These are phyloP conservation scores for Tylopilus balloui DNA, from an alignment of 768 basidiomycete genomes.

Conservation along the genomic window DNA sequence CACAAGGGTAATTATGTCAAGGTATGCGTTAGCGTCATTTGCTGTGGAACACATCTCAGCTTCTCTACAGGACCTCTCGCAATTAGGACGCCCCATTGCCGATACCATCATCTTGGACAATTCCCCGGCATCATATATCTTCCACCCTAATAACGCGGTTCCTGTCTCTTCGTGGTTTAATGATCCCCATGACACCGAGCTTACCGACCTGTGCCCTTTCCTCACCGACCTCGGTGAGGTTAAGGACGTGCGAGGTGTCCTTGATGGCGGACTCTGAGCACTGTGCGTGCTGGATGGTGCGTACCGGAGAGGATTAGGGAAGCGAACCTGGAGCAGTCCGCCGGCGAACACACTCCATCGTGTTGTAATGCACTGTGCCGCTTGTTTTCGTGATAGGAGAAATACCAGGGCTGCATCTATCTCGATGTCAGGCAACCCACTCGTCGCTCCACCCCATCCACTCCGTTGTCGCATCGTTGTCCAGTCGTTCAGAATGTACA, in stretches of 20 bases:
- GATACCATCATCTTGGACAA: constrained; percentile 99
- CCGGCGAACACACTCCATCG: constrained; percentile 21
- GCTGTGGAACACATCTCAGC: not conserved
- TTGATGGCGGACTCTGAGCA: constrained; percentile 75
- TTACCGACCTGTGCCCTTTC: constrained; percentile 94
- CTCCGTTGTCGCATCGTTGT: constrained; percentile 4
- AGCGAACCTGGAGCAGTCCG: constrained; percentile 14
- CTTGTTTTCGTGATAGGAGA: constrained; percentile 28
- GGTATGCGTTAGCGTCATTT: constrained; percentile 43
- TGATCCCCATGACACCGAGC: constrained; percentile 95
- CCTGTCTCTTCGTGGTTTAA: constrained; percentile 99
- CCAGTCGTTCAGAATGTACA: constrained; percentile 16
- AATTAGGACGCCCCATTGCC: constrained; percentile 88
- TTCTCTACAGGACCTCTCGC: constrained; percentile 84
- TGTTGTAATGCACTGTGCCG: constrained; percentile 28
- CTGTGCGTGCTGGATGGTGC: constrained; percentile 18
- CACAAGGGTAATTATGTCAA: constrained; percentile 99
- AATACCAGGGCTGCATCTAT: constrained; percentile 27
- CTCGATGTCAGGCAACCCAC: constrained; percentile 8
- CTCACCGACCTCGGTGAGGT: constrained; percentile 80
- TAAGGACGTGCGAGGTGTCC: constrained; percentile 86
- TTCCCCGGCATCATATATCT: constrained; percentile 98
- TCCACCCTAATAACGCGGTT: constrained; percentile 98
- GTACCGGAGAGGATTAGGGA: constrained; percentile 16
- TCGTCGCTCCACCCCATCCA: not conserved